phyloP scores from a whole-genome alignment of 306 rosid species.

The Prunus campanulata region DNA sequence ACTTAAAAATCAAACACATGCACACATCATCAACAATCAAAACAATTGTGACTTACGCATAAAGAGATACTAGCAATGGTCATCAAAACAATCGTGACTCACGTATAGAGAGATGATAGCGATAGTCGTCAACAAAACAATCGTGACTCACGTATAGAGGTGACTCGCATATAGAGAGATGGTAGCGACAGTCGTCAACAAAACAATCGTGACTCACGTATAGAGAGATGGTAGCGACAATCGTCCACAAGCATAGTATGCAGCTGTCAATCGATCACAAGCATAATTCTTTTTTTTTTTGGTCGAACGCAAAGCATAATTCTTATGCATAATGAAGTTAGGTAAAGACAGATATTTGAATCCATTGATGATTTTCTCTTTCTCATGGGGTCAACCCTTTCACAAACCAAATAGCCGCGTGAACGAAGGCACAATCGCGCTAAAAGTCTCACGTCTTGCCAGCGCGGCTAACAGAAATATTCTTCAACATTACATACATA shows the following conservation, averaged over 20 bases:
- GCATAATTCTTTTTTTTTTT: too few species aligned
- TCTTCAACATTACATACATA: background rate
- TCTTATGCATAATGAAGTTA: background rate
- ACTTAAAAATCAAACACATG: background rate
- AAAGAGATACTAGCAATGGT: too few species aligned
- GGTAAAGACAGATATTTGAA: background rate
- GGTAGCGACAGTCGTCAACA: too few species aligned
- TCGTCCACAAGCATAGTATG: too few species aligned
- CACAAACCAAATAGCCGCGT: background rate
- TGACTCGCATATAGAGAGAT: too few species aligned
- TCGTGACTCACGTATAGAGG: too few species aligned
- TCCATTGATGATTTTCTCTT: background rate
- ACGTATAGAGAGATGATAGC: accelerated
- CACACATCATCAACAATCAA: background rate
- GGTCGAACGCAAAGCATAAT: too few species aligned
- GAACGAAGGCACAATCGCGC: background rate
- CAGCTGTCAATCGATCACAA: too few species aligned
- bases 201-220: background rate
- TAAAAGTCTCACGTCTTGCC: background rate
- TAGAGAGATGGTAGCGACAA: too few species aligned
- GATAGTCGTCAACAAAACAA: too few species aligned
- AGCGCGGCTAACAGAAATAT: background rate
- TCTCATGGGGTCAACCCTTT: background rate
- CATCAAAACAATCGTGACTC: background rate
- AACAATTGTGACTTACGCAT: background rate